Base-by-base conservation (phyloP, 176 grass and related monocot species). In the Aegilops bicornis region DNA sequence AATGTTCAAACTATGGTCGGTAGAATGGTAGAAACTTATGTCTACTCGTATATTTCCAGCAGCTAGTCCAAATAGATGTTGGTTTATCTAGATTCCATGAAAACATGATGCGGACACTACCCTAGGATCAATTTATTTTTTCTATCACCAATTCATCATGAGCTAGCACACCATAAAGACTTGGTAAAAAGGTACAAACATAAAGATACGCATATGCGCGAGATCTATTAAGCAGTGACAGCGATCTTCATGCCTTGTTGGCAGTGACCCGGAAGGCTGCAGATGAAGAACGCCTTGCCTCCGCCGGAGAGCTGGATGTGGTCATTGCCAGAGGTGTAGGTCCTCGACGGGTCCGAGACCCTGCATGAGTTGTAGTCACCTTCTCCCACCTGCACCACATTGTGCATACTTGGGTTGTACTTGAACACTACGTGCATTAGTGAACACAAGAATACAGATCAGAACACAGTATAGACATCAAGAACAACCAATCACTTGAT, bases 331-430 rank as follows among this genome's bases (percentile, higher is more conserved):
- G 73, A 77, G 20, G 7, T 13, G 31, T 52, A 50, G 1, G 27
- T 54, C 11, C 2, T 48, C 27, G 27, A 74, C 2, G 71, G 59
- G 29, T 20, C 19, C 19, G 19, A 8, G 27, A 48, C 19, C 11
- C 0, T 33, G n/a, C 84, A 86, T 31, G 15, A 12, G 64, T 42
- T 39, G 16, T 69, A 86, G 43, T 23, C 63, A 1, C 20, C 64
- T 20, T 78, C n/a, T 24, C 39, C 74, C 75, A 86, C 84, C 75
- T 69, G n/a, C 15, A 86, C 63, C 84, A 86, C 73, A 0, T 85
- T 37, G 62, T 85, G 83, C 13, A 39, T 10, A 2, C 0, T 8
- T 1, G 29, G 20, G n/a, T 68, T 14, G 13, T 85, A 85, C 30
- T 39, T 78, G 83, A 85, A 85, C 20, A 78, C 70, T 76, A 5